These are phyloP conservation scores for Lepiota brunneoincarnata DNA, from an alignment of 768 basidiomycete species.

Conservation along the genomic window DNA sequence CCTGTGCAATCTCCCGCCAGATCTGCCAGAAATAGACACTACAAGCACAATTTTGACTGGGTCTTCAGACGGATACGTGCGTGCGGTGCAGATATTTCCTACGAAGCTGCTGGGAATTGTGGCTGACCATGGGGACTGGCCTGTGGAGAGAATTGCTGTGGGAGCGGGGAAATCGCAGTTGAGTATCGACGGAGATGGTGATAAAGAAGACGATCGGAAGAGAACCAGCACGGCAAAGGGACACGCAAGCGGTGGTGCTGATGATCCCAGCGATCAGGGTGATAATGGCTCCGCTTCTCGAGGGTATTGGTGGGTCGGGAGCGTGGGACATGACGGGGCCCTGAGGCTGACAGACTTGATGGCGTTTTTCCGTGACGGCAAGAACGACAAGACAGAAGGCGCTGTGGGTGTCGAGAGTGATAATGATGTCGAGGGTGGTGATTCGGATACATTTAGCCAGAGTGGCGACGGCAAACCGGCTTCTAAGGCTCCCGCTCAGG, in stretches of 20 bases:
- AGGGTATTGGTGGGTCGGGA: conserved; percentile 81
- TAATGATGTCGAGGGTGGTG: conserved; percentile 23
- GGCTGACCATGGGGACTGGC: conserved; percentile 89
- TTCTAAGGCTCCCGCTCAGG: conserved; percentile 15
- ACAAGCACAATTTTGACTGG: conserved; percentile 79
- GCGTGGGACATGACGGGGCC: conserved; percentile 86
- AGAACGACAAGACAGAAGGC: conserved; percentile 31
- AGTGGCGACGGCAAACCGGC: conserved; percentile 2
- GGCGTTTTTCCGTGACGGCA: conserved; percentile 56
- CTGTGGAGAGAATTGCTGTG: conserved; percentile 82
- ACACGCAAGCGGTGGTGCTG: neutral
- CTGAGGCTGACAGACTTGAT: conserved; percentile 83
- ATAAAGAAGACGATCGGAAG: conserved; percentile 18
- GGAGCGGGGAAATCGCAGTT: conserved; percentile 36
- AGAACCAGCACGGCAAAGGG: conserved; percentile 11
- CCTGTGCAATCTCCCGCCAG: conserved; percentile 67
- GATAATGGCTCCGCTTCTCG: conserved; percentile 14
- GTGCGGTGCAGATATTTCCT: conserved; percentile 84
- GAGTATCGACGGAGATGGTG: conserved; percentile 22
- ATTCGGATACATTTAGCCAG: conserved; percentile 17
- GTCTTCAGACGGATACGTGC: conserved; percentile 87
- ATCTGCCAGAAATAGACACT: conserved; percentile 58
- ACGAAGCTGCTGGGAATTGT: conserved; percentile 89
- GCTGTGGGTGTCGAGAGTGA: conserved; percentile 22
- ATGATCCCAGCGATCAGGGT: conserved; percentile 17